Base-by-base conservation (phyloP, 129 eudicot genomes). In the Pulicaria dysenterica region DNA sequence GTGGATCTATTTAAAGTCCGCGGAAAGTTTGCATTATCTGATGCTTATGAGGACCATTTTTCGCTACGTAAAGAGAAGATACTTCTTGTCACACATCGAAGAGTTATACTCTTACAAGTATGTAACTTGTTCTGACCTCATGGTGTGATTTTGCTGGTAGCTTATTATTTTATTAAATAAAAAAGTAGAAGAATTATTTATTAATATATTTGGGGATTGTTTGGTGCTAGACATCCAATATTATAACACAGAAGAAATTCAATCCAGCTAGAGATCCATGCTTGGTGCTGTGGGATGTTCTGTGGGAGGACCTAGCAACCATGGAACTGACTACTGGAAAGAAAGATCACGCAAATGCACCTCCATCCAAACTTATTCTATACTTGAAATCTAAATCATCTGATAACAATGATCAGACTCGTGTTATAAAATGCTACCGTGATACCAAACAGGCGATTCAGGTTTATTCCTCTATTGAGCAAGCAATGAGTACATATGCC, bases 251-350 rank as follows among this genome's bases (percentile, higher is more conserved):
- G 70, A 95, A 83, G 88, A 91, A 86, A 67, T 95, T 95, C 81
- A 95, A 85, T 76, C 89, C 99, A 43, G 95, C 91, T 47, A 86
- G 92, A 83, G 99, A 95, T 82, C 97, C 99, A 60, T 95, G 99
- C 75, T 83, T 95, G 40, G 89, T 95, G 57, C 64, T 86, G 57
- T 95, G 99, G 99, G 99, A 90, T 81, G 94, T 95, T 19, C 69
- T 69, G 53, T 95, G 88, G 99, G 96, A 86, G 68, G 96, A 91
- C 83, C 88, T 95, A 10, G 91, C 82, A 45, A 88, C 97, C 54
- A 90, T 90, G 93, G 99, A 95, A 81, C 76, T 95, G 49, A 80
- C 85, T 67, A 88, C 76, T 64, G 99, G 99, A 69, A 95, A 95
- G 79, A 95, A 90, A 83, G 99, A 95, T 63, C 84, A 54, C 39